Evolutionary conservation across 1,284 basidiomycete species (phyloP).

Genomic region (Hymenochaete sp.): DNA sequence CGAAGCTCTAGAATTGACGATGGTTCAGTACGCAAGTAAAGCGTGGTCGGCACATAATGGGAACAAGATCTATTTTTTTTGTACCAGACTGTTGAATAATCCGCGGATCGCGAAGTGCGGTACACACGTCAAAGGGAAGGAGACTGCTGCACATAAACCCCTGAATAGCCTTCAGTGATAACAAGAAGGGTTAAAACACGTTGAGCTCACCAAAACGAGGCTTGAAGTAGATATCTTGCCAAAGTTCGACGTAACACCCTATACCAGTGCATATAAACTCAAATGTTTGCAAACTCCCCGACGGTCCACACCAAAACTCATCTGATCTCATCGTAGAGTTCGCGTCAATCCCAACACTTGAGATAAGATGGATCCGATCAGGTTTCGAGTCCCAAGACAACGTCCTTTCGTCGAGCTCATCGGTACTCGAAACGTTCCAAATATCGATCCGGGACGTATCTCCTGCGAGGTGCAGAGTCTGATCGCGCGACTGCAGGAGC

Average conservation of each 20-base stretch:
- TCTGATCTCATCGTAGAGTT: constrained; percentile 13
- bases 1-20: neutral
- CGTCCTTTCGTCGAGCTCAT: constrained; percentile 13
- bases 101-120: neutral
- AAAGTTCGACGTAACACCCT: constrained; percentile 16
- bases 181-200: neutral
- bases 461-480: constrained; percentile 14
- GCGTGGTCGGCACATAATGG: neutral
- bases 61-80: neutral
- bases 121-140: constrained; percentile 11
- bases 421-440: constrained; percentile 11
- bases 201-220: constrained; percentile 14
- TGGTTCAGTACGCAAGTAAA: neutral
- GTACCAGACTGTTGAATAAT: neutral
- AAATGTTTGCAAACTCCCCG: constrained; percentile 14
- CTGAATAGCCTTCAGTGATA: neutral
- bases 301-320: constrained; percentile 17
- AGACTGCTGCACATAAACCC: constrained; percentile 15
- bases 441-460: constrained; percentile 13
- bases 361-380: constrained; percentile 4
- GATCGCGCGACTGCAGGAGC: constrained; percentile 8
- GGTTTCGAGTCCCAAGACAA: constrained; percentile 15
- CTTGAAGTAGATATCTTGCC: constrained; percentile 15
- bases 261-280: constrained; percentile 11
- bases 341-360: constrained; percentile 3